Percentiles rank a stretch among this genome's conserved stretches.
These are phyloP conservation scores for Cyclocybe aegerita DNA, from an alignment of 768 basidiomycete species.

Conservation along the genomic window DNA sequence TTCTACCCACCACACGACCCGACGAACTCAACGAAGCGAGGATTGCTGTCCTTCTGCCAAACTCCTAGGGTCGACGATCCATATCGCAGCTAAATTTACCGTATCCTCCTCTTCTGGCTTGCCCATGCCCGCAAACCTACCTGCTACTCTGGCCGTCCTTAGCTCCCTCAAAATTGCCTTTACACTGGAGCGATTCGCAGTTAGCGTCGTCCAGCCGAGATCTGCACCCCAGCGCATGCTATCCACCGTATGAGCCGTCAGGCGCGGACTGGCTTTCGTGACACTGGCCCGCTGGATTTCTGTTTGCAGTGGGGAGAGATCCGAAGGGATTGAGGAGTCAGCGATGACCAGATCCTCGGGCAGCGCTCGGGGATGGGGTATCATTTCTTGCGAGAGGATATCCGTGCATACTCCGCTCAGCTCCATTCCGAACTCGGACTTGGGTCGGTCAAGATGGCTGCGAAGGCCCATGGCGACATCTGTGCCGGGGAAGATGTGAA, in stretches of 20 bases:
- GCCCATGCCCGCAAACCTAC: constrained; percentile 26
- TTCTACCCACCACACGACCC: no score
- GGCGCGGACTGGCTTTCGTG: constrained; percentile 52
- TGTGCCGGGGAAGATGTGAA: constrained; percentile 45
- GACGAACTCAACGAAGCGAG: no score
- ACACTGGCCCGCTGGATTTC: constrained; percentile 55
- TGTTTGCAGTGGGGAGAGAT: constrained; percentile 8
- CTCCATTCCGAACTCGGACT: constrained; percentile 39
- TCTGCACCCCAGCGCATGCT: constrained; percentile 70
- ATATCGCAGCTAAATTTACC: constrained; percentile 44
- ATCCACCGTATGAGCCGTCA: constrained; percentile 77
- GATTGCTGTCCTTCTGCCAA: constrained; percentile 52
- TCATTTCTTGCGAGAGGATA: constrained; percentile 50
- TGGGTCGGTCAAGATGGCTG: neutral
- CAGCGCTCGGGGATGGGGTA: constrained; percentile 32
- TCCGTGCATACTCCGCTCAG: constrained; percentile 52
- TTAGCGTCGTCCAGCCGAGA: constrained; percentile 82
- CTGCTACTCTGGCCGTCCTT: constrained; percentile 35
- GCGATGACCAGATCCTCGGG: constrained; percentile 18
- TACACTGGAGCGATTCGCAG: constrained; percentile 80
- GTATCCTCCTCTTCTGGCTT: constrained; percentile 4
- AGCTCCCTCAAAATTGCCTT: constrained; percentile 73
- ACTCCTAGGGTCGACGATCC: constrained; percentile 81
- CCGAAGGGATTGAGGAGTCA: neutral
- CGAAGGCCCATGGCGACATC: constrained; percentile 4